These are phyloP conservation scores for Whalleya microplaca DNA, from an alignment of 2,329 filamentous ascomycete genomes.

Conservation along the genomic window DNA sequence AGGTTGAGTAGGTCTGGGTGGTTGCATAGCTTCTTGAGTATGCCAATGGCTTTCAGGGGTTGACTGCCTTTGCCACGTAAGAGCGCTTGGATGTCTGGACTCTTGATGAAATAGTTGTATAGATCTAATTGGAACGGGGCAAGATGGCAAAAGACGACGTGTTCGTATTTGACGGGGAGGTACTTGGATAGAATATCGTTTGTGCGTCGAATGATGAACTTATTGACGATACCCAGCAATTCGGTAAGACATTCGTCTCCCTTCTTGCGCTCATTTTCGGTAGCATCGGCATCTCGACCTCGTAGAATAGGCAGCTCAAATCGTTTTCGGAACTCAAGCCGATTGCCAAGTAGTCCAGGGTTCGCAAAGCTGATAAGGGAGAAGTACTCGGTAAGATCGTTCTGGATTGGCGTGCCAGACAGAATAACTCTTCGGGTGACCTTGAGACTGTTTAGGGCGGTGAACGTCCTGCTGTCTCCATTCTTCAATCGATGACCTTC, in stretches of 20 bases:
- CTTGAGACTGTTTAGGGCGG: constrained; percentile 84
- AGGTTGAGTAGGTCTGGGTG: constrained; percentile 92
- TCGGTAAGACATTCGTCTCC: constrained; percentile 84
- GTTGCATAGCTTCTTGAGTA: constrained; percentile 98
- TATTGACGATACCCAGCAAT: constrained; percentile 85
- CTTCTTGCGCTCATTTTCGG: constrained; percentile 77
- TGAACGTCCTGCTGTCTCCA: constrained; percentile 93
- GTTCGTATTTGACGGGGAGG: constrained; percentile 96
- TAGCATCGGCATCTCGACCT: constrained; percentile 87
- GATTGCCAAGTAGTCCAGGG: constrained; percentile 84
- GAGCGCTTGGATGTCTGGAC: constrained; percentile 89
- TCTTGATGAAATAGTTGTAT: constrained; percentile 97
- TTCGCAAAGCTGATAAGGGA: constrained; percentile 96
- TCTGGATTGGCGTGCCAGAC: constrained; percentile 96
- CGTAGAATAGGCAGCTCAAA: constrained; percentile 92
- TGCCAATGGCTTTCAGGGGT: constrained; percentile 92
- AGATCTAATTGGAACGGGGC: constrained; percentile 90
- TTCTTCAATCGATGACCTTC: constrained; percentile 98
- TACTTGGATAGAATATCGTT: constrained; percentile 99
- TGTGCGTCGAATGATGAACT: constrained; percentile 95
- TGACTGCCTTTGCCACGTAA: constrained; percentile 93
- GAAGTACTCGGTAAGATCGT: constrained; percentile 98
- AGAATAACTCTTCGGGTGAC: constrained; percentile 91
- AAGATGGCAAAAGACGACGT: constrained; percentile 96
- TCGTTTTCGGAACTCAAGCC: constrained; percentile 88